These are phyloP conservation scores for Phialophora chinensis DNA, from an alignment of 2,329 filamentous ascomycete genomes.

Conservation along the genomic window DNA sequence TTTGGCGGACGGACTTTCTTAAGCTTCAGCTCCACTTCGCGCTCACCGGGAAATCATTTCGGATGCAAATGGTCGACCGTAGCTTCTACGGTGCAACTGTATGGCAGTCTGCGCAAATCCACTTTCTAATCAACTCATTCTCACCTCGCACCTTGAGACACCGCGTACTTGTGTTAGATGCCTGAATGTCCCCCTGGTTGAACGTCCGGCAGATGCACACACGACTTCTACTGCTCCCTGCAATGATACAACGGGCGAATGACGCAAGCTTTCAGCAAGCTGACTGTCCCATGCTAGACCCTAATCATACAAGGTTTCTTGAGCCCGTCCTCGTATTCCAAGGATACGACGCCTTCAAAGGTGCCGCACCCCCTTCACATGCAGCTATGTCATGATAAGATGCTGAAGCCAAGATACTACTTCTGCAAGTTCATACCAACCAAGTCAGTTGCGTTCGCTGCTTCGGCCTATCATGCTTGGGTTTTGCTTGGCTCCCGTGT, in stretches of 20 bases:
- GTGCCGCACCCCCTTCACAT: background rate
- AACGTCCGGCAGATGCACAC: background rate
- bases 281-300: slow-evolving; percentile 8
- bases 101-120: background rate
- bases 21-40: slow-evolving; percentile 5
- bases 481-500: background rate
- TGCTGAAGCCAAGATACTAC: background rate
- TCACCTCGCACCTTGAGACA: background rate
- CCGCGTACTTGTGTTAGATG: background rate
- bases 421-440: background rate
- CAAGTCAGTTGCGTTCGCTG: background rate
- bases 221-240: background rate
- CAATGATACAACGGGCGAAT: background rate
- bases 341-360: slow-evolving; percentile 11
- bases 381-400: background rate
- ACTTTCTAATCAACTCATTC: background rate
- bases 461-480: background rate
- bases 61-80: background rate
- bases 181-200: background rate
- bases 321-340: slow-evolving; percentile 22
- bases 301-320: too few relatives aligned
- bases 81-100: background rate
- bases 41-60: background rate
- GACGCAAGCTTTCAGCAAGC: slow-evolving; percentile 8
- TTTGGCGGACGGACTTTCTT: slow-evolving; percentile 2